Conservation (phyloP, 495 filamentous ascomycete genomes). For the Talaromyces adpressus region DNA sequence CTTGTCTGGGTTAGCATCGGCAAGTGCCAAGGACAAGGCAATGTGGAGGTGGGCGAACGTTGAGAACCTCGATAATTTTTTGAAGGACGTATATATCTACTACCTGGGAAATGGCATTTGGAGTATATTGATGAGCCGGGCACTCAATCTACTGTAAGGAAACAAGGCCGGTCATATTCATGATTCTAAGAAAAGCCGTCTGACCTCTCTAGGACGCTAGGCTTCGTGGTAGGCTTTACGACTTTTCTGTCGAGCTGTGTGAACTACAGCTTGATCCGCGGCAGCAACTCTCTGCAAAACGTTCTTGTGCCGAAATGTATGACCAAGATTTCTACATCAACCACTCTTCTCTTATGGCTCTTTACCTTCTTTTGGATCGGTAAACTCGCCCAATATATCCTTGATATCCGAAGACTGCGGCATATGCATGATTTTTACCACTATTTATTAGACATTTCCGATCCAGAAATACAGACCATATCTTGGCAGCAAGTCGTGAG, state of each 20-base stretch:
- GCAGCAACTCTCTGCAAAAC: constrained; percentile 66
- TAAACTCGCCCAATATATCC: constrained; percentile 64
- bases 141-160: constrained; percentile 68
- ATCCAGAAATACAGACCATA: constrained; percentile 90
- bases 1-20: constrained; percentile 37
- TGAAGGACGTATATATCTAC: constrained; percentile 86
- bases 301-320: constrained; percentile 80
- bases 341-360: constrained; percentile 76
- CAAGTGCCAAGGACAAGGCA: constrained; percentile 71
- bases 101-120: constrained; percentile 80
- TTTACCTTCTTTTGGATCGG: constrained; percentile 84
- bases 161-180: not conserved
- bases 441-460: constrained; percentile 78
- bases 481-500: constrained; percentile 93
- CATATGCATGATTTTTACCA: constrained; percentile 85
- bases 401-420: constrained; percentile 68
- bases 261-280: constrained; percentile 67
- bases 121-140: constrained; percentile 71
- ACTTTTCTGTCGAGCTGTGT: constrained; percentile 86
- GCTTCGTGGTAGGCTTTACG: constrained; percentile 77
- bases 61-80: constrained; percentile 82
- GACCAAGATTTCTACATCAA: constrained; percentile 72
- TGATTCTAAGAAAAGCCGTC: constrained; percentile 8
- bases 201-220: constrained; percentile 45
- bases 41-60: constrained; percentile 97